Base-by-base conservation (phyloP, 371 early-diverging fungal genomes). In the Parasitella parasitica region DNA sequence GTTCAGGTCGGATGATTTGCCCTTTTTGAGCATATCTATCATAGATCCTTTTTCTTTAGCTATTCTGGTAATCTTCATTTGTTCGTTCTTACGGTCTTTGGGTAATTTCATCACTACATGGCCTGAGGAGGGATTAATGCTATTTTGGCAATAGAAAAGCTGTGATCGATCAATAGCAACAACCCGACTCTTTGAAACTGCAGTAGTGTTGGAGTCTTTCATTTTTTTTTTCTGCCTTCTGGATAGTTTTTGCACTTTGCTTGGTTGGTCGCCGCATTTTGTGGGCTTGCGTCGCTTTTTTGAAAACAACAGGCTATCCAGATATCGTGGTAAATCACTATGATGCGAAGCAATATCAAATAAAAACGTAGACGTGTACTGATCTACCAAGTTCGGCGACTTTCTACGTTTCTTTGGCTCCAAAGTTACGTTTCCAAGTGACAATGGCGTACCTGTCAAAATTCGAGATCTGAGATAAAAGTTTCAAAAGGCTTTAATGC, bases 191-290 rank as follows among this genome's bases (percentile, higher is more conserved):
- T 27, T 13, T 20, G 30, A 7, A 1, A 28, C 13, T 4, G 20
- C 16, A 30, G 28, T 6, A 16, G 9, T 27, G 9, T 22, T 13
- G 30, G 20, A 13, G 34, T 11, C 18, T 18, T 46, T 64, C 1
- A 37, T 7, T 35, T 28, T 34, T 18, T 48, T 43, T 26, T 54
- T 54, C 32, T 58, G 37, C 12, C 59, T 39, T 53, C 64, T 43
- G 3, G 57, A 43, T 30, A 53, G 16, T 27, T 57, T 56, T n/a
- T 35, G 27, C 3, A 11, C 24, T 5, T 27, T 39, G 27, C 38
- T 50, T 3, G 34, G 28, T 20, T 32, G 30, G 9, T 20, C 6
- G n/a, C 30, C 18, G 4, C 4, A 2, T 13, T 4, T 1, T 3
- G 27, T 18, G n/a, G n/a, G 2, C 7, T 22, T n/a, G 2, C 6